Evolutionary conservation across 2,329 filamentous ascomycete species (phyloP), one percentile per base, ranked within the genome.

Genomic region (Ceratocystis huliohia): DNA sequence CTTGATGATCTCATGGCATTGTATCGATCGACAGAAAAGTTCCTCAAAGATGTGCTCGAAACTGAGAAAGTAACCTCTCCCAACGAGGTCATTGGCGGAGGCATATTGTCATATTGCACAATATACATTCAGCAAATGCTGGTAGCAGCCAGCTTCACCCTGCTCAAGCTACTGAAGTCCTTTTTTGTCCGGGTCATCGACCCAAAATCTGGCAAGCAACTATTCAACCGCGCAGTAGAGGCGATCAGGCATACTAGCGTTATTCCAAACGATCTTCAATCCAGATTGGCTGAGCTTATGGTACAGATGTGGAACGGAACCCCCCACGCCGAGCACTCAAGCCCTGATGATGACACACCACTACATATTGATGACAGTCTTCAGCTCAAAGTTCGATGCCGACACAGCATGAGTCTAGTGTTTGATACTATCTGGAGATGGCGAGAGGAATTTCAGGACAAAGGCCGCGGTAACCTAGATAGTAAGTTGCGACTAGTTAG

Each of bases 381-480:
- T 56, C 87, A 91, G 73, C 81, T 94, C 62, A 90, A 91, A 73
- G 88, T 93, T n/a, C 84, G 89, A 63, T 91, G 88, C 71, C 81
- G 89, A 28, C 89, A 91, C 79, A 92, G 88, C 74, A 90, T 93
- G 85, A 91, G 88, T 74, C 81, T 92, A 15, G 85, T 94, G 1
- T 93, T 89, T 72, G 89, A 94, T 75, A 89, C 87, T 13, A 88
- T 91, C 63, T 93, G 89, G 89, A 82, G 89, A 69, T 94, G 89
- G 89, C 83, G 89, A 70, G 87, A 90, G 73, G 88, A 92, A 73
- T 91, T 84, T 71, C 86, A 89, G 74, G 83, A 87, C 62, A 81
- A 85, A 73, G 88, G 86, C 62, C 82, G 86, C 72, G 87, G 86
- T 67, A 81, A 80, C 69, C 80, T 91, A 65, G 88, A 91, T 77